A percentile compares a stretch with the other conserved stretches of the same genome.
phyloP scores from a whole-genome alignment of 768 basidiomycete genomes.

The Russula foetens region DNA sequence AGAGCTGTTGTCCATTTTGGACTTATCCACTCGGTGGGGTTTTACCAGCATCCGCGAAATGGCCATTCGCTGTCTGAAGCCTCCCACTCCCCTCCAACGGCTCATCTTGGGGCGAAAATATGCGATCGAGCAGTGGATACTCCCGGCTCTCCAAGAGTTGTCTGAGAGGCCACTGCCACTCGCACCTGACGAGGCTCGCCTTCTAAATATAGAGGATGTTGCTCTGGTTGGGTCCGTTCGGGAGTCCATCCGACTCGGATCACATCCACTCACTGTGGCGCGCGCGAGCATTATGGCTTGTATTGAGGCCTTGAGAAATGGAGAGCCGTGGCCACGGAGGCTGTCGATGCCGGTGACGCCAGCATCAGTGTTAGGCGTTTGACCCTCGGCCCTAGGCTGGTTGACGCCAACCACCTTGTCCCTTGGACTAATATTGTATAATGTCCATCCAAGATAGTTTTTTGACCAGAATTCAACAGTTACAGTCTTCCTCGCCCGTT shows the following conservation, averaged over 20 bases:
- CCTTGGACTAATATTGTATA: too few species aligned
- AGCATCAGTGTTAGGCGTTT: too few species aligned
- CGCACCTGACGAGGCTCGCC: conserved; percentile 6
- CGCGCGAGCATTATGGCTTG: neutral
- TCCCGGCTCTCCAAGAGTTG: conserved; percentile 3
- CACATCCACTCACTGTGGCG: neutral
- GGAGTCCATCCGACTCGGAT: conserved; percentile 11
- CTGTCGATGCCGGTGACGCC: too few species aligned
- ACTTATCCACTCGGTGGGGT: conserved; percentile 13
- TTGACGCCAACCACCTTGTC: too few species aligned
- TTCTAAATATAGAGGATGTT: conserved; percentile 8
- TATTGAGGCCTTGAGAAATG: neutral
- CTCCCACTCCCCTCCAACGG: neutral
- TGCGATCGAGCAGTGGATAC: conserved; percentile 8
- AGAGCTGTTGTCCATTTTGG: conserved; percentile 10
- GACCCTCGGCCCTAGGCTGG: too few species aligned
- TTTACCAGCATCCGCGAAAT: conserved; percentile 11
- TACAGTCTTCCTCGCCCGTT: too few species aligned
- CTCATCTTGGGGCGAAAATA: conserved; percentile 2
- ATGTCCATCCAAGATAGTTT: too few species aligned
- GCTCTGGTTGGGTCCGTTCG: conserved; percentile 7
- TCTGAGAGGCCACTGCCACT: conserved; percentile 8
- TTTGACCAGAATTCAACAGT: too few species aligned
- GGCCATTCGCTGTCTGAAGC: conserved; percentile 8
- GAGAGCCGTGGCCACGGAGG: neutral